Percentiles rank a stretch among this genome's conserved stretches.
phyloP scores from a whole-genome alignment of 768 basidiomycete species.

The Xerocomellus amylosporus region DNA sequence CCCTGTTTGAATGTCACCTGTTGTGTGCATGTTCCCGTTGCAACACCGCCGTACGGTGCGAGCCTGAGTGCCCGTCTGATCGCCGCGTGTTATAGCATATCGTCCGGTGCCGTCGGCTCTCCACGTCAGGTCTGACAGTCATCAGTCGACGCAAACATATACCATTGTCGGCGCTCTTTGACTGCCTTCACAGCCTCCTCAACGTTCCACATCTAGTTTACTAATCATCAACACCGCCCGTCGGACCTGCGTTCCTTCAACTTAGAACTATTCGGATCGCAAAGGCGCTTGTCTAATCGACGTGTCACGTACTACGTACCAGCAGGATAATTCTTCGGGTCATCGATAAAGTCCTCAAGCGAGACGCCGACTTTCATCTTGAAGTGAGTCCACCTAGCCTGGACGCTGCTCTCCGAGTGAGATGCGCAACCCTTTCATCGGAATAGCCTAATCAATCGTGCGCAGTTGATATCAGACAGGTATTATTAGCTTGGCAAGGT shows the following conservation, averaged over 20 bases:
- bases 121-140: conserved; percentile 39
- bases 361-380: conserved; percentile 96
- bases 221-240: conserved; percentile 90
- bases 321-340: conserved; percentile 69
- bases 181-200: conserved; percentile 77
- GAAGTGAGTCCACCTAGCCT: conserved; percentile 92
- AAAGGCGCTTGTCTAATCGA: conserved; percentile 32
- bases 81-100: conserved; percentile 80
- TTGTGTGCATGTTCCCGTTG: conserved; percentile 96
- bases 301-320: conserved; percentile 27
- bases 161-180: conserved; percentile 54
- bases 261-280: conserved; percentile 55
- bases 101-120: conserved; percentile 91
- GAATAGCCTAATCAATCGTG: conserved; percentile 55
- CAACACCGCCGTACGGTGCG: conserved; percentile 77
- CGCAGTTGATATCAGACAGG: neutral
- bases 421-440: conserved; percentile 81
- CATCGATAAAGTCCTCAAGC: conserved; percentile 79
- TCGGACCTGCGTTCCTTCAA: conserved; percentile 88
- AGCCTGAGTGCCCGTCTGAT: conserved; percentile 79
- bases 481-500: neutral
- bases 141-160: neutral
- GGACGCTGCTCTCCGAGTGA: conserved; percentile 84
- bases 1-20: conserved; percentile 91
- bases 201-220: conserved; percentile 95